Evolutionary conservation across 2,329 filamentous ascomycete species (phyloP).

Genomic region (Colletotrichum euphorbiae): DNA sequence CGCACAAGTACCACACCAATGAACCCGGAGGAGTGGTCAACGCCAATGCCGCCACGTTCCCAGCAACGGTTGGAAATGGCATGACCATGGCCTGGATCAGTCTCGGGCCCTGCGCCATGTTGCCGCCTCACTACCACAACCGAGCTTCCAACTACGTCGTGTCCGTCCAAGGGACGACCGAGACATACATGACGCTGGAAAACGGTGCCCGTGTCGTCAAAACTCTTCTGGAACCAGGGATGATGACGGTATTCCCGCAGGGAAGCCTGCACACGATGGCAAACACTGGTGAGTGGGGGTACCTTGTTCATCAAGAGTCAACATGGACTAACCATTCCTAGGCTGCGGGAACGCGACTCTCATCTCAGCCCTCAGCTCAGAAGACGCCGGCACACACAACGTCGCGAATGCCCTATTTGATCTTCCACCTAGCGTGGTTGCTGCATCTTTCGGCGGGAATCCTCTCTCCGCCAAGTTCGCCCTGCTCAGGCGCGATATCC

Average conservation of each 20-base stretch:
- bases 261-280: slow-evolving; percentile 62
- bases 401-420: slow-evolving; percentile 57
- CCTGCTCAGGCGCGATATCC: slow-evolving; percentile 35
- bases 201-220: slow-evolving; percentile 59
- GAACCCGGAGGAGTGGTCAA: slow-evolving; percentile 61
- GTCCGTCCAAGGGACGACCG: slow-evolving; percentile 59
- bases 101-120: slow-evolving; percentile 63
- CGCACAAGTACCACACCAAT: slow-evolving; percentile 54
- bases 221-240: slow-evolving; percentile 54
- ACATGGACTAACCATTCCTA: slow-evolving; percentile 40
- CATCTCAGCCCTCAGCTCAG: slow-evolving; percentile 59
- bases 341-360: slow-evolving; percentile 61
- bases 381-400: slow-evolving; percentile 63
- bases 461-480: slow-evolving; percentile 43
- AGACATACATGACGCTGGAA: slow-evolving; percentile 63
- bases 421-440: slow-evolving; percentile 54
- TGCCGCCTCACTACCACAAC: slow-evolving; percentile 62
- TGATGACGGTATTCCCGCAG: slow-evolving; percentile 62
- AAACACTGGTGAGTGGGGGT: slow-evolving; percentile 55
- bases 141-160: slow-evolving; percentile 62
- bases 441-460: slow-evolving; percentile 53
- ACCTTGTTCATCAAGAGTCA: too few species aligned
- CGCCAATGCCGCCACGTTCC: slow-evolving; percentile 63
- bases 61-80: slow-evolving; percentile 58
- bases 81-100: slow-evolving; percentile 60